Percentiles rank a stretch among this genome's conserved stretches.
Conservation (phyloP, 2,329 filamentous ascomycete species). For the Trichoderma brevicompactum region DNA sequence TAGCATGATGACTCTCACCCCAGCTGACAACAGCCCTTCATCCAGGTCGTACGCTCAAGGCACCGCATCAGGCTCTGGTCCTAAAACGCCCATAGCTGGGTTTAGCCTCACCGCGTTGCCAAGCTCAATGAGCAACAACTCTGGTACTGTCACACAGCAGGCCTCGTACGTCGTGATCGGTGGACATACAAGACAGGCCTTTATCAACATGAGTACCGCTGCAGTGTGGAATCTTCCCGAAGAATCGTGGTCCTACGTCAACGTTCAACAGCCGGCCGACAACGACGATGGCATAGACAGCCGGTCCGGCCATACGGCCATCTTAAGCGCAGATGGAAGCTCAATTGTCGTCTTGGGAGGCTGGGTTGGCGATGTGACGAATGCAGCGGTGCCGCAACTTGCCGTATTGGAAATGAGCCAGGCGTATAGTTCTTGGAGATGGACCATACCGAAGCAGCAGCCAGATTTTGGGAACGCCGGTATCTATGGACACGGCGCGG, state of each 20-base stretch:
- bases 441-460: constrained; percentile 64
- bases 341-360: constrained; percentile 83
- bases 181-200: constrained; percentile 80
- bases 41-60: constrained; percentile 42
- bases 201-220: constrained; percentile 92
- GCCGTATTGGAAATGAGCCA: constrained; percentile 75
- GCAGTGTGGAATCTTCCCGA: constrained; percentile 87
- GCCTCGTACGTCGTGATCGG: constrained; percentile 81
- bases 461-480: constrained; percentile 50
- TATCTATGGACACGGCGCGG: constrained; percentile 67
- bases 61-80: constrained; percentile 57
- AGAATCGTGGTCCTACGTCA: constrained; percentile 82
- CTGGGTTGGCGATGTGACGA: constrained; percentile 83
- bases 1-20: constrained; percentile 70
- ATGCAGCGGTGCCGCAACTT: constrained; percentile 80
- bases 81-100: constrained; percentile 79
- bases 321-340: constrained; percentile 77
- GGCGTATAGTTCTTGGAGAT: constrained; percentile 75
- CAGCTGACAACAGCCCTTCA: constrained; percentile 41
- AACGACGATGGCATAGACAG: constrained; percentile 64
- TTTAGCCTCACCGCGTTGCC: constrained; percentile 78
- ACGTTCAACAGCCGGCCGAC: constrained; percentile 57
- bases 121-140: constrained; percentile 70
- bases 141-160: constrained; percentile 69
- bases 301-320: constrained; percentile 84